Percentiles rank a stretch among this genome's conserved stretches.
phyloP scores from a whole-genome alignment of 306 rosid species.

The Quercus alba region DNA sequence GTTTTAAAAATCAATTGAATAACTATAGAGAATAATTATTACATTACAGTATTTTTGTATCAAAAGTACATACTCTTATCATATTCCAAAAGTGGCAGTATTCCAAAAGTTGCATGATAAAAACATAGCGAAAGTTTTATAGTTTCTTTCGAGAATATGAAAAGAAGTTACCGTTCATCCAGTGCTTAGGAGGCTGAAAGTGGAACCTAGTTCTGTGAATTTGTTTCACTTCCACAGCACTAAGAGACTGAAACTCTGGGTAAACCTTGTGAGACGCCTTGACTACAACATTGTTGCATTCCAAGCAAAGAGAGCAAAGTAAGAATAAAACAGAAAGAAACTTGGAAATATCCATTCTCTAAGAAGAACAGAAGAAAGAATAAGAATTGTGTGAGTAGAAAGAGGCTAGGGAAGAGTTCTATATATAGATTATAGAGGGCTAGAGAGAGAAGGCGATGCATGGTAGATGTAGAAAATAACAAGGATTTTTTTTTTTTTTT shows the following conservation, averaged over 20 bases:
- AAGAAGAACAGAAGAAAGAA: background rate
- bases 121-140: no score
- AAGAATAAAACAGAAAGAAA: constrained; percentile 6
- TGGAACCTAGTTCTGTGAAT: constrained; percentile 65
- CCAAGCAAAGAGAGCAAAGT: constrained; percentile 18
- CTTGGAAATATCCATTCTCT: constrained; percentile 25
- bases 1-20: no score
- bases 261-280: constrained; percentile 46
- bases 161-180: constrained; percentile 68
- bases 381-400: background rate
- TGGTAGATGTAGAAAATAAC: no score
- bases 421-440: no score
- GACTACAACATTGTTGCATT: constrained; percentile 30
- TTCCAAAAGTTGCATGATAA: no score
- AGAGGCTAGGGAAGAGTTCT: no score
- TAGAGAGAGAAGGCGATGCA: no score
- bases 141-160: background rate
- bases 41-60: no score
- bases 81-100: no score
- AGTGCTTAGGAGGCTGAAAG: constrained; percentile 70
- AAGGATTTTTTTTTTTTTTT: no score
- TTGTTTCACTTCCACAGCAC: constrained; percentile 12
- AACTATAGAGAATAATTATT: no score
- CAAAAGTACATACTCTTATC: no score
- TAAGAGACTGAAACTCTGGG: constrained; percentile 40